Evolutionary conservation across 208 protist species (phyloP), one percentile per base, ranked within the genome.

Genomic region (Paratrypanosoma confusum): DNA sequence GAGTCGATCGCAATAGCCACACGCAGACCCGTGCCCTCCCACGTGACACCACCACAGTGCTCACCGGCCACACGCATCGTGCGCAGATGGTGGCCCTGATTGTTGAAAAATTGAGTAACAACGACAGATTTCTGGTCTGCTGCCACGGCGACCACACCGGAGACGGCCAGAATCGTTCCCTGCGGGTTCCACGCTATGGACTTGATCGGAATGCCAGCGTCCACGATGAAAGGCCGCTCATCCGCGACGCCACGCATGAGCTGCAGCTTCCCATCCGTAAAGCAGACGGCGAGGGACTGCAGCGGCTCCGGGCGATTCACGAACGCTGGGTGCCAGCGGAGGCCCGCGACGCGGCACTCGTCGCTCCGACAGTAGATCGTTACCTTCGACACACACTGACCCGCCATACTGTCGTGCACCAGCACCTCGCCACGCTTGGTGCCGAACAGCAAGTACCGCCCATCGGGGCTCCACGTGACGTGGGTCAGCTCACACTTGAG

Each of bases 391-490:
- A 96, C 58, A 45, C 65, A 68, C 33, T 88, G 59, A 13, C 90
- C 91, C 28, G 50, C 54, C 6, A 47, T 44, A 28, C 66, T 65
- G 55, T 97, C 90, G 65, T 97, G 90, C 21, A 96, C 67, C 43
- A 73, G 80, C 14, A 97, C 71, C 37, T 96, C 80, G 5, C 90
- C 89, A 6, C 39, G 43, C 23, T 59, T 50, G 7, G 89, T 96
- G 49, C 87, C 87, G 39, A 98, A 95, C 13, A 98, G 65, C 17
- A 97, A 76, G 43, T 63, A 77, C 27, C 71, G 64, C 27, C 82
- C 81, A 57, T 98, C 93, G 0, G 96, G 89, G 42, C 93, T 96
- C 95, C 96, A 98, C 48, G 84, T 74, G 32, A 96, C 77, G 38
- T 88, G 71, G 13, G 59, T 41, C 23, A 98, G 79, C 50, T 83